Evolutionary conservation across 257 asterid genomes (phyloP).

Genomic region (Cordia subcordata): DNA sequence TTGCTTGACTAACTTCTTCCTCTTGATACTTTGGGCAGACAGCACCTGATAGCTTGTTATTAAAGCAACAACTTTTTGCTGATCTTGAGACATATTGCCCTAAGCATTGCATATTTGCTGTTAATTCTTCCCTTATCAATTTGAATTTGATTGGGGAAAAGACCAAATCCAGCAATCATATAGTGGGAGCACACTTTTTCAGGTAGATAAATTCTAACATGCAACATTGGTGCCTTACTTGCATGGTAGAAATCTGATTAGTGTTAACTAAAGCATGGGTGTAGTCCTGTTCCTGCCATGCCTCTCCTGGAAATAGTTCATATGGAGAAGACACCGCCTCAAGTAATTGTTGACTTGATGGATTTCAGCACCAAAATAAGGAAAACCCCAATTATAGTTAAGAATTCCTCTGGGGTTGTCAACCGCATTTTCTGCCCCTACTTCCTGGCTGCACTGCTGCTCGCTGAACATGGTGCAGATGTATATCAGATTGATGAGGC

Average conservation of each 20-base stretch:
- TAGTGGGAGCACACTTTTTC: slow-evolving; percentile 95
- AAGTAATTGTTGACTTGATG: slow-evolving; percentile 58
- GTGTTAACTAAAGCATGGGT: slow-evolving; percentile 36
- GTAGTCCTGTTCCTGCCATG: slow-evolving; percentile 97
- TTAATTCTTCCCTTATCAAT: slow-evolving; percentile 88
- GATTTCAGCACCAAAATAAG: slow-evolving; percentile 40
- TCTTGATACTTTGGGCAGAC: slow-evolving; percentile 68
- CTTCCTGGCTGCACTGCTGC: slow-evolving; percentile 42
- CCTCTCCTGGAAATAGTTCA: slow-evolving; percentile 95
- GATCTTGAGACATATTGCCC: slow-evolving; percentile 85
- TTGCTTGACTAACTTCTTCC: slow-evolving; percentile 20
- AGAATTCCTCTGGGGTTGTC: slow-evolving; percentile 36
- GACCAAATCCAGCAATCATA: slow-evolving; percentile 74
- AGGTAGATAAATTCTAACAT: slow-evolving; percentile 46
- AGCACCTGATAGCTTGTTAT: slow-evolving; percentile 68
- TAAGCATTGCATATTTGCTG: slow-evolving; percentile 89
- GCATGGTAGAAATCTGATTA: slow-evolving; percentile 16
- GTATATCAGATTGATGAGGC: slow-evolving; percentile 40
- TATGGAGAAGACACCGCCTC: slow-evolving; percentile 79
- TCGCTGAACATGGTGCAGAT: slow-evolving; percentile 44
- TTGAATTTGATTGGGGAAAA: slow-evolving; percentile 76
- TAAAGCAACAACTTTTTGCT: slow-evolving; percentile 86
- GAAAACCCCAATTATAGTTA: slow-evolving; percentile 49
- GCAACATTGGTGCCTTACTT: slow-evolving; percentile 10
- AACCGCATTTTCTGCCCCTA: slow-evolving; percentile 41